Percentiles rank a stretch among this genome's conserved stretches.
Conservation (phyloP, 1,139 yeast species). For the Geotrichum siamense region DNA sequence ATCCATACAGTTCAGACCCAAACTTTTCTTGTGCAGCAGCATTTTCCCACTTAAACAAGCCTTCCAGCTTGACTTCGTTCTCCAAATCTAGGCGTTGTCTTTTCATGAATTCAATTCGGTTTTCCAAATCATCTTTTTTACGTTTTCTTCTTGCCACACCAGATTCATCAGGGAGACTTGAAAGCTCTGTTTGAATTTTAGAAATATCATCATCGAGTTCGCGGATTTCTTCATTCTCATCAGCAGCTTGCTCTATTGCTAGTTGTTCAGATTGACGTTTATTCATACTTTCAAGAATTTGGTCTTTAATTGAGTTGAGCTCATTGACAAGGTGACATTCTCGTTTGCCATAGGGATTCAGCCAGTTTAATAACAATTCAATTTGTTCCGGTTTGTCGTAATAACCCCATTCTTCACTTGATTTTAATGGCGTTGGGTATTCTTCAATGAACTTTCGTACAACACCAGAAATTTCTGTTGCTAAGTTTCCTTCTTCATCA, state of each 20-base stretch:
- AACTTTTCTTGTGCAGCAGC: slow-evolving; percentile 15
- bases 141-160: slow-evolving; percentile 15
- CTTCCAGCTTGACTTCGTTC: slow-evolving; percentile 12
- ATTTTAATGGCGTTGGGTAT: slow-evolving; percentile 46
- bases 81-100: slow-evolving; percentile 3
- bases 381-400: slow-evolving; percentile 60
- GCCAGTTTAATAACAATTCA: slow-evolving; percentile 52
- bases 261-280: slow-evolving; percentile 44
- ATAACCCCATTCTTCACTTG: slow-evolving; percentile 58
- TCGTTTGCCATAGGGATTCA: slow-evolving; percentile 69
- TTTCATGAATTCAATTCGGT: slow-evolving; percentile 1
- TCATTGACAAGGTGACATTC: slow-evolving; percentile 66
- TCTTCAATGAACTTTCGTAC: slow-evolving; percentile 70
- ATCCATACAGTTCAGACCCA: slow-evolving; percentile 8
- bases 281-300: slow-evolving; percentile 49
- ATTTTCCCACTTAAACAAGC: slow-evolving; percentile 19
- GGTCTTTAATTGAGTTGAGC: slow-evolving; percentile 41
- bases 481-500: slow-evolving; percentile 24
- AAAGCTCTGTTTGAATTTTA: not conserved
- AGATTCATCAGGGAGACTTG: slow-evolving; percentile 16
- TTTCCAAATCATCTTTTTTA: slow-evolving; percentile 1
- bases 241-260: slow-evolving; percentile 25
- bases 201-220: slow-evolving; percentile 17
- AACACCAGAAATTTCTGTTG: slow-evolving; percentile 23
- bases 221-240: slow-evolving; percentile 23